A percentile compares a stretch with the other conserved stretches of the same genome.
These are phyloP conservation scores for Sclerotinia borealis DNA, from an alignment of 2,329 filamentous ascomycete genomes.

Conservation along the genomic window DNA sequence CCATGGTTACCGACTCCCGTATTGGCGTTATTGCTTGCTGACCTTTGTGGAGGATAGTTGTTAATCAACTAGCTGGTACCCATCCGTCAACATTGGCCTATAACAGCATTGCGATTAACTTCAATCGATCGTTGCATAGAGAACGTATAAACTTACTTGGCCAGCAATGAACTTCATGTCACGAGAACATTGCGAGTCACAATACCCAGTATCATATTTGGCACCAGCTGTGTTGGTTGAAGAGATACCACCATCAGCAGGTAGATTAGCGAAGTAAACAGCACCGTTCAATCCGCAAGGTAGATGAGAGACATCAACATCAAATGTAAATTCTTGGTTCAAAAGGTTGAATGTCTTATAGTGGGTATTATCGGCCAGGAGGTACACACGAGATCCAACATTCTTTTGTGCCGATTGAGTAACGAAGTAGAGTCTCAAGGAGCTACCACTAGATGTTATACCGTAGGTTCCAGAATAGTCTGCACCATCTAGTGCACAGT, in stretches of 20 bases:
- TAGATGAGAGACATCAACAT: conserved; percentile 63
- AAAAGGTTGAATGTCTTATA: conserved; percentile 62
- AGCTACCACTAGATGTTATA: conserved; percentile 45
- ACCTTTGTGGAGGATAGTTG: too few species aligned
- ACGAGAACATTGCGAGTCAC: conserved; percentile 52
- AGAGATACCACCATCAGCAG: conserved; percentile 51
- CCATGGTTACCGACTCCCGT: conserved; percentile 48
- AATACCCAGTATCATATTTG: conserved; percentile 57
- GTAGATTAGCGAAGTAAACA: conserved; percentile 60
- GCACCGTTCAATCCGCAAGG: conserved; percentile 68
- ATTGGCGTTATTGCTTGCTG: conserved; percentile 45
- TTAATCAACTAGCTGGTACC: neutral
- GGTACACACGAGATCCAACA: conserved; percentile 53
- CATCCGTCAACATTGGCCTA: conserved; percentile 8
- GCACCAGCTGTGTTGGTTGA: conserved; percentile 51
- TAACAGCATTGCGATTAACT: neutral
- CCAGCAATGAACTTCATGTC: conserved; percentile 49
- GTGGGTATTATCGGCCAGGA: conserved; percentile 54
- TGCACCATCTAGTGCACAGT: conserved; percentile 49
- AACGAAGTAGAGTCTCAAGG: conserved; percentile 51
- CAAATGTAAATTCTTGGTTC: conserved; percentile 66
- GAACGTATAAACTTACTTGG: conserved; percentile 31
- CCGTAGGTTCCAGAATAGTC: conserved; percentile 48
- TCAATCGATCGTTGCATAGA: neutral
- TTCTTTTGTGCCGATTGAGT: conserved; percentile 43